Conservation (phyloP, 768 basidiomycete genomes). For the Amanita brunnescens region DNA sequence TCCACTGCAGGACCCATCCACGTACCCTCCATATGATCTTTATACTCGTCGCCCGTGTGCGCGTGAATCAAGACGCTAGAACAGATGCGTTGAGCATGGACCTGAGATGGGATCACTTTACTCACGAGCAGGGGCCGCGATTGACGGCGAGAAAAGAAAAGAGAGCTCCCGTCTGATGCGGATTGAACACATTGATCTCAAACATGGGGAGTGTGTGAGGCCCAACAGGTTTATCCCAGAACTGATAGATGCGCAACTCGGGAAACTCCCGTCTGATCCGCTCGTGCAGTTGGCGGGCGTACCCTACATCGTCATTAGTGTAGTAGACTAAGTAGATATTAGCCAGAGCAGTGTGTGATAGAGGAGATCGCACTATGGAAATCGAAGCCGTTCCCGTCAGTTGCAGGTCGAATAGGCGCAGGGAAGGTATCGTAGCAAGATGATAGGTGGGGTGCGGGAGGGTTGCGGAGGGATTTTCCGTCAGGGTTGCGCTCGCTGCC, state of each 20-base stretch:
- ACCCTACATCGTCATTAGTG: slow-evolving; percentile 39
- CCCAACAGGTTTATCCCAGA: slow-evolving; percentile 56
- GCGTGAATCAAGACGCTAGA: too few relatives aligned
- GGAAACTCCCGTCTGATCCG: slow-evolving; percentile 57
- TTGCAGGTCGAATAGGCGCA: slow-evolving; percentile 40
- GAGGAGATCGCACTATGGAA: slow-evolving; percentile 73
- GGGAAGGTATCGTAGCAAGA: slow-evolving; percentile 47
- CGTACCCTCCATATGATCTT: too few relatives aligned
- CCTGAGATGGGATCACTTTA: slow-evolving; percentile 11
- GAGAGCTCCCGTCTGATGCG: slow-evolving; percentile 60
- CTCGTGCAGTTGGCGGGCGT: slow-evolving; percentile 50
- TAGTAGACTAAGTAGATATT: slow-evolving; percentile 45
- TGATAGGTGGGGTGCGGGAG: slow-evolving; percentile 33
- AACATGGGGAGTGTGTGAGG: slow-evolving; percentile 71
- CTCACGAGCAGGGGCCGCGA: slow-evolving; percentile 66
- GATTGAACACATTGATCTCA: slow-evolving; percentile 57
- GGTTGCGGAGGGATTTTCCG: slow-evolving; percentile 48
- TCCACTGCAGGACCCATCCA: too few relatives aligned
- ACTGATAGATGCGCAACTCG: slow-evolving; percentile 56
- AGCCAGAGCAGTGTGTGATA: too few relatives aligned
- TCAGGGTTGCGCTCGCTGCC: slow-evolving; percentile 40
- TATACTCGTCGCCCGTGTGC: too few relatives aligned
- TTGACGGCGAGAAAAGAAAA: slow-evolving; percentile 62
- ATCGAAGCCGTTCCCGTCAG: slow-evolving; percentile 56
- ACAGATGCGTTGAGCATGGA: not conserved